A percentile compares a stretch with the other conserved stretches of the same genome.
phyloP scores from a whole-genome alignment of 805 yeast genomes.

The Nakazawaea wickerhamii region DNA sequence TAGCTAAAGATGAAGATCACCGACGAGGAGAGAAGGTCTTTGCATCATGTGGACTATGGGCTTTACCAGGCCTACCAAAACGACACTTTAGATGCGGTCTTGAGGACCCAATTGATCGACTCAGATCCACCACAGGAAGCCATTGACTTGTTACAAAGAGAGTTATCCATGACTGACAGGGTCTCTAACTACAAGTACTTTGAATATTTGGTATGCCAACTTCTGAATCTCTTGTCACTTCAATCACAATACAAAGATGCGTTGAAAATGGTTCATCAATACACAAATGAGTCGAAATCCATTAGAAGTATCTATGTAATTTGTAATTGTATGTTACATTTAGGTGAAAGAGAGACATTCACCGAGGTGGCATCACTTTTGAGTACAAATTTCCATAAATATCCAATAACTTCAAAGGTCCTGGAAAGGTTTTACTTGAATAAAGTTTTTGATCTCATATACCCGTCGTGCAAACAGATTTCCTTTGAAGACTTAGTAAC shows the following conservation, averaged over 20 bases:
- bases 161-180: background rate
- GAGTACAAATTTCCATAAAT: background rate
- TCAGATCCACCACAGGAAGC: background rate
- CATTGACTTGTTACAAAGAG: background rate
- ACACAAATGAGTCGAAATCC: background rate
- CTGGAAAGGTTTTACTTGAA: slow-evolving; percentile 8
- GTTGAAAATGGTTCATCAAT: background rate
- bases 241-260: background rate
- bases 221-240: background rate
- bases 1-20: background rate
- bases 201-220: slow-evolving; percentile 1
- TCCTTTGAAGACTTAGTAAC: background rate
- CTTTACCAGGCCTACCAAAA: background rate
- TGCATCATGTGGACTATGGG: slow-evolving; percentile 4
- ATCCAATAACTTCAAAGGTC: slow-evolving; percentile 5
- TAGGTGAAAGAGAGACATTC: background rate
- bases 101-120: slow-evolving; percentile 1
- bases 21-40: background rate
- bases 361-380: background rate
- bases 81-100: background rate
- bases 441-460: slow-evolving; percentile 1
- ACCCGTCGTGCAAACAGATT: background rate
- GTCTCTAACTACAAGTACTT: background rate
- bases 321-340: background rate
- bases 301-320: slow-evolving; percentile 2